These are phyloP conservation scores for Ustilago trichophora DNA, from an alignment of 1,284 basidiomycete species.

Conservation along the genomic window DNA sequence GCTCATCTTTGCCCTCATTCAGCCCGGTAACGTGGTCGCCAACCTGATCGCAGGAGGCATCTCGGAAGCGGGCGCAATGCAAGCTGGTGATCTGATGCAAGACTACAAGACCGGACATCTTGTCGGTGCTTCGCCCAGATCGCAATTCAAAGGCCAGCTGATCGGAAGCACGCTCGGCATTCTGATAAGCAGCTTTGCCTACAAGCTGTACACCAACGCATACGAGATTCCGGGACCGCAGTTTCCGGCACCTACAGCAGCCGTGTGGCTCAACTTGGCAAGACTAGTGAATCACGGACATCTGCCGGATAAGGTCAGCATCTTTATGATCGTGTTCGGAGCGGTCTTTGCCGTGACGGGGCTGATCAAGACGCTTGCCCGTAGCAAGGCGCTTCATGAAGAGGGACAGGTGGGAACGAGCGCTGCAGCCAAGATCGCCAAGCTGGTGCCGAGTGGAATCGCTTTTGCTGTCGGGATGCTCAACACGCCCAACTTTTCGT, in stretches of 20 bases:
- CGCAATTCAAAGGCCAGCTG: constrained; percentile 67
- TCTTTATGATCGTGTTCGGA: constrained; percentile 80
- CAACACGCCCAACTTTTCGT: constrained; percentile 92
- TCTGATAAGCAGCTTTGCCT: constrained; percentile 85
- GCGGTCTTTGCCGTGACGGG: constrained; percentile 69
- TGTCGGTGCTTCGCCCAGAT: constrained; percentile 69
- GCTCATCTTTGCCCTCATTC: constrained; percentile 89
- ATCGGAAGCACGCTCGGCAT: constrained; percentile 76
- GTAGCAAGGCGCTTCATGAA: constrained; percentile 40
- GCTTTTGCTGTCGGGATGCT: constrained; percentile 77
- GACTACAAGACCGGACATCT: constrained; percentile 94
- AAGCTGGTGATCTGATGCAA: constrained; percentile 98
- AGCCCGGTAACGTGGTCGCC: constrained; percentile 85
- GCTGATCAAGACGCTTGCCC: constrained; percentile 74
- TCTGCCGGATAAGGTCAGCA: constrained; percentile 78
- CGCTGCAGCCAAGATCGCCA: constrained; percentile 27
- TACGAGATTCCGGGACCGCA: constrained; percentile 81
- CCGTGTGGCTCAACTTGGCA: constrained; percentile 82
- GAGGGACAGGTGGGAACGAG: constrained; percentile 7
- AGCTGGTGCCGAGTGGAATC: constrained; percentile 53
- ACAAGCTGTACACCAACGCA: constrained; percentile 83
- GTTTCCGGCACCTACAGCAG: constrained; percentile 92
- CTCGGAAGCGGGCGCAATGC: constrained; percentile 92
- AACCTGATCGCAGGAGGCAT: constrained; percentile 97
- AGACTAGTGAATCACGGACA: constrained; percentile 82